Conservation (phyloP, 2,329 filamentous ascomycete genomes). For the Diplodia seriata region DNA sequence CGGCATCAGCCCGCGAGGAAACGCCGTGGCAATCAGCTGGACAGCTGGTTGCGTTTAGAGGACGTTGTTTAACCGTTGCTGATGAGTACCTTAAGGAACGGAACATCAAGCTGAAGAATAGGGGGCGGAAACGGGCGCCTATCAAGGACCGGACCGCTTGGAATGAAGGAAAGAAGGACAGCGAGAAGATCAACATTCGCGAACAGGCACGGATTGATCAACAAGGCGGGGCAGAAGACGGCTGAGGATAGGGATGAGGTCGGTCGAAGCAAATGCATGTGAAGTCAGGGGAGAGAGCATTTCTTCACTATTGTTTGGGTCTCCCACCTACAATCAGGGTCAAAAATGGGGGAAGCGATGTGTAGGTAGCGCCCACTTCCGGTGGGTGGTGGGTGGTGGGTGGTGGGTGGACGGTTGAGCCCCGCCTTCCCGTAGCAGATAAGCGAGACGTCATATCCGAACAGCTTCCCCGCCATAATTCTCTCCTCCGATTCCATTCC, state of each 20-base stretch:
- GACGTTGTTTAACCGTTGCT: neutral
- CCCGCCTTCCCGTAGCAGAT: conserved; percentile 7
- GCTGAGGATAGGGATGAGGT: neutral
- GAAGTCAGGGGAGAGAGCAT: too few relatives aligned
- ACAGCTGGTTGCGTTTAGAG: neutral
- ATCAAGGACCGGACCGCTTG: neutral
- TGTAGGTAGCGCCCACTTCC: conserved; percentile 16
- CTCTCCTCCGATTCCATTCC: neutral
- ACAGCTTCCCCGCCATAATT: conserved; percentile 5
- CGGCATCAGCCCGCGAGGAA: neutral
- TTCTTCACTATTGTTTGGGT: neutral
- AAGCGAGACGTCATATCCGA: conserved; percentile 26
- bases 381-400: conserved; percentile 7
- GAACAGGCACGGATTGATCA: neutral
- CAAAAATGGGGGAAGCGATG: neutral
- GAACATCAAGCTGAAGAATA: neutral
- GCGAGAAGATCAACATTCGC: conserved; percentile 6
- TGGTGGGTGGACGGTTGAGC: neutral
- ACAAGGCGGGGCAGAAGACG: neutral
- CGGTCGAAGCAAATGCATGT: neutral
- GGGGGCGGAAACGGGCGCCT: neutral
- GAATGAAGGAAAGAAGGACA: neutral
- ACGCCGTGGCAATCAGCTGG: neutral
- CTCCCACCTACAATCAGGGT: neutral
- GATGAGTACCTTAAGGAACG: neutral